Conservation (phyloP, 805 yeast genomes). For the Clavispora asparagi region DNA sequence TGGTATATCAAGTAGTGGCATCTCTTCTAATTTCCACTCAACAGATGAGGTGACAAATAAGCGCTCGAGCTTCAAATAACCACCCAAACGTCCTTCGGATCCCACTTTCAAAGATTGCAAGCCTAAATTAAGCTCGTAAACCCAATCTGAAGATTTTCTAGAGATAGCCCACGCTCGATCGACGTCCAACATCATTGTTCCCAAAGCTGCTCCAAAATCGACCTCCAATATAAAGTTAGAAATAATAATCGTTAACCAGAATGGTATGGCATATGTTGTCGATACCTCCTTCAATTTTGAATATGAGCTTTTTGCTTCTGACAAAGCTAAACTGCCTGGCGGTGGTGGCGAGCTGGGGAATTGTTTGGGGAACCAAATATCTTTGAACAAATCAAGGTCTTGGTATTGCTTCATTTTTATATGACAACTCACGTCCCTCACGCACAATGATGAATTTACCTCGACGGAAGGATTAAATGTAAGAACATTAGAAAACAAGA, state of each 20-base stretch:
- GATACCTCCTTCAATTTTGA: conserved; percentile 52
- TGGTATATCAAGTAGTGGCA: conserved; percentile 51
- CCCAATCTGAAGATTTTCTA: conserved; percentile 61
- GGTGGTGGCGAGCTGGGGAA: background rate
- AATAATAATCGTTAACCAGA: conserved; percentile 60
- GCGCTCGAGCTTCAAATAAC: conserved; percentile 47
- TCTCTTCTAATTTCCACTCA: conserved; percentile 54
- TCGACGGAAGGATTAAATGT: conserved; percentile 38
- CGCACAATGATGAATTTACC: conserved; percentile 44
- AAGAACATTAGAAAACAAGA: conserved; percentile 46
- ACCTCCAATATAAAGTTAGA: conserved; percentile 49
- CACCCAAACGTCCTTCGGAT: conserved; percentile 80
- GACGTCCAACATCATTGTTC: conserved; percentile 50
- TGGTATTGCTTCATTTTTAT: conserved; percentile 81
- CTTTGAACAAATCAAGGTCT: conserved; percentile 75
- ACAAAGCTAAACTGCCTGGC: background rate
- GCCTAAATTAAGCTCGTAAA: conserved; percentile 64
- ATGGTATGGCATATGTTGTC: conserved; percentile 64
- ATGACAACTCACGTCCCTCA: conserved; percentile 55
- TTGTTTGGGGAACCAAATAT: conserved; percentile 65
- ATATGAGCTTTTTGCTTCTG: background rate
- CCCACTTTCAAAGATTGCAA: conserved; percentile 45
- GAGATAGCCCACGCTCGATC: conserved; percentile 67
- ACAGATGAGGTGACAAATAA: conserved; percentile 59
- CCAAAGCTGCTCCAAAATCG: conserved; percentile 82